phyloP scores from a whole-genome alignment of 331 rosid genomes.

The Malus hybrid region DNA sequence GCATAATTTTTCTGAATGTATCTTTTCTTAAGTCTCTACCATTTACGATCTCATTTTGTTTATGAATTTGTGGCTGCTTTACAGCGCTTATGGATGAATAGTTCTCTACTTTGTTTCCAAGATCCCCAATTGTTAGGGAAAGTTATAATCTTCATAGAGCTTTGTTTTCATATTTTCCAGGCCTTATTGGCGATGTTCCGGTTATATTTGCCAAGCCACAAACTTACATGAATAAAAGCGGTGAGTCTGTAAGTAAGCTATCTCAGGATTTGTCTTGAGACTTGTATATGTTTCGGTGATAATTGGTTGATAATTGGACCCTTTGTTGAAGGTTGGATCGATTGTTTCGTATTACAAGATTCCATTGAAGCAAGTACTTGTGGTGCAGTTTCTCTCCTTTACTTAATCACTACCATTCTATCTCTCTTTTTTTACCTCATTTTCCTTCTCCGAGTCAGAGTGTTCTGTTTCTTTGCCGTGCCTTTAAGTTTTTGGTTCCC shows the following conservation, averaged over 20 bases:
- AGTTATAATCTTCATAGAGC: background rate
- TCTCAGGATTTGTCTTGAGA: constrained; percentile 7
- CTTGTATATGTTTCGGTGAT: constrained; percentile 14
- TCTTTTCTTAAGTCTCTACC: background rate
- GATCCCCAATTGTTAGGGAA: background rate
- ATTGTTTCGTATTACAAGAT: constrained; percentile 84
- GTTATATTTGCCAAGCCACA: constrained; percentile 87
- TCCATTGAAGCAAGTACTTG: constrained; percentile 86
- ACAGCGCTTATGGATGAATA: background rate
- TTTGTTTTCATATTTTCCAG: constrained; percentile 31
- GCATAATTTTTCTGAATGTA: background rate
- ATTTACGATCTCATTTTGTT: background rate
- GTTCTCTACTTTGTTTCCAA: background rate
- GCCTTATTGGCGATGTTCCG: constrained; percentile 69
- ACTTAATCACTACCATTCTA: background rate
- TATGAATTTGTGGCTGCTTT: background rate
- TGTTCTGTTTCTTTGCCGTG: background rate
- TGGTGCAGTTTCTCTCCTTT: constrained; percentile 43
- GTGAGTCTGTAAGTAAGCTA: constrained; percentile 88
- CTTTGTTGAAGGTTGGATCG: constrained; percentile 68
- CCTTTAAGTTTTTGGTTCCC: constrained; percentile 6
- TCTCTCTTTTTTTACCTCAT: background rate
- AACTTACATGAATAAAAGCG: constrained; percentile 87
- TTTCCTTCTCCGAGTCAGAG: background rate
- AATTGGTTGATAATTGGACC: constrained; percentile 23